phyloP scores from a whole-genome alignment of 2,329 filamentous ascomycete species.

The Cordyceps militaris region DNA sequence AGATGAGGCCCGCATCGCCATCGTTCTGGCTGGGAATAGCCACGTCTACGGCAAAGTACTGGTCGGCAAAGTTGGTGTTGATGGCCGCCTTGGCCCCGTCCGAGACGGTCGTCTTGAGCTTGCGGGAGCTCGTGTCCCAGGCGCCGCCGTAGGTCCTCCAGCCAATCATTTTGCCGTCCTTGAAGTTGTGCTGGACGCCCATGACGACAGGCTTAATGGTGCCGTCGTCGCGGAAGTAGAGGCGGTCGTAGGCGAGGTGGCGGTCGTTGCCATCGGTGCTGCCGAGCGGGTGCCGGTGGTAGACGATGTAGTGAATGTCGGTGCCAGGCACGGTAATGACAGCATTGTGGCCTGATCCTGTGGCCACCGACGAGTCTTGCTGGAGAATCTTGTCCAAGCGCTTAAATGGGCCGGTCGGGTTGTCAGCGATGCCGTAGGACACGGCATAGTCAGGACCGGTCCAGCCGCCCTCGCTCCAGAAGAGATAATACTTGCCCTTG shows the following conservation, averaged over 20 bases:
- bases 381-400: slow-evolving; percentile 33
- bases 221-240: slow-evolving; percentile 38
- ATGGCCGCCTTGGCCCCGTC: slow-evolving; percentile 23
- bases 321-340: slow-evolving; percentile 37
- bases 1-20: slow-evolving; percentile 29
- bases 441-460: slow-evolving; percentile 39
- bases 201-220: slow-evolving; percentile 37
- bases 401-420: slow-evolving; percentile 34
- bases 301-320: slow-evolving; percentile 41
- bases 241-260: slow-evolving; percentile 39
- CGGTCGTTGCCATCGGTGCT: slow-evolving; percentile 40
- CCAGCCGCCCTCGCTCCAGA: slow-evolving; percentile 43
- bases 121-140: slow-evolving; percentile 15
- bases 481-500: slow-evolving; percentile 38
- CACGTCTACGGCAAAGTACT: slow-evolving; percentile 26
- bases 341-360: slow-evolving; percentile 38
- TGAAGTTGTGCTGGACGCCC: slow-evolving; percentile 37
- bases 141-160: slow-evolving; percentile 26
- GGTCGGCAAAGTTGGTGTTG: slow-evolving; percentile 30
- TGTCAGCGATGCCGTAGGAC: slow-evolving; percentile 36
- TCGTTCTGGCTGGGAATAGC: slow-evolving; percentile 9
- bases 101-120: slow-evolving; percentile 18
- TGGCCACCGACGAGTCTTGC: slow-evolving; percentile 34
- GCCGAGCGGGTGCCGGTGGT: slow-evolving; percentile 37
- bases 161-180: slow-evolving; percentile 30